phyloP scores from a whole-genome alignment of 805 yeast genomes.

The Candida ulmi region DNA sequence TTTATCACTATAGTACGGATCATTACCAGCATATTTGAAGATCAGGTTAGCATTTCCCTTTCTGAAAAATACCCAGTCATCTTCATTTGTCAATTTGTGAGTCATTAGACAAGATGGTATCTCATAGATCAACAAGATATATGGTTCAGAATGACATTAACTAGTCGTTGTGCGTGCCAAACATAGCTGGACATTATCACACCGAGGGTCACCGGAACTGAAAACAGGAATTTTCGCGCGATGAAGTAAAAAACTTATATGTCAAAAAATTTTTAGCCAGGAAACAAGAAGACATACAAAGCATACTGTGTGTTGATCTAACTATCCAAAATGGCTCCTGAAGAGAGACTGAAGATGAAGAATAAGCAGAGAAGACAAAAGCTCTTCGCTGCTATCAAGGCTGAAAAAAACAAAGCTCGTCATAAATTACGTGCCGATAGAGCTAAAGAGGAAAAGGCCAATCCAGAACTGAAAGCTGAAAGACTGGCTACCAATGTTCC shows the following conservation, averaged over 20 bases:
- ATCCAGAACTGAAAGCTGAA: conserved; percentile 77
- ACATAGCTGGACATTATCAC: too few species aligned
- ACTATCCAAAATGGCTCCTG: conserved; percentile 13
- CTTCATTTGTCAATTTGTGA: neutral
- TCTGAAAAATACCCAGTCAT: conserved; percentile 38
- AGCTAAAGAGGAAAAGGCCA: conserved; percentile 79
- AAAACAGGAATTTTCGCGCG: too few species aligned
- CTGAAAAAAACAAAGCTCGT: conserved; percentile 68
- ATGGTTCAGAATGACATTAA: too few species aligned
- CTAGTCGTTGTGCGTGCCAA: too few species aligned
- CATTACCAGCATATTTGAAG: conserved; percentile 32
- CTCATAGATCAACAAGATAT: too few species aligned
- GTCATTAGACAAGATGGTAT: too few species aligned
- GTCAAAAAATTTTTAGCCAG: neutral
- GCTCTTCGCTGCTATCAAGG: conserved; percentile 66
- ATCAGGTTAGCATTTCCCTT: conserved; percentile 47
- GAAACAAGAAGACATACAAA: neutral
- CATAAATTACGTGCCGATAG: conserved; percentile 75
- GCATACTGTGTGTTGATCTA: neutral
- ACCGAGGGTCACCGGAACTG: too few species aligned
- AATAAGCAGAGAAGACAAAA: conserved; percentile 80
- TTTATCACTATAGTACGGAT: conserved; percentile 25
- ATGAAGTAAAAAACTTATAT: neutral
- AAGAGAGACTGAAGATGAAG: conserved; percentile 44
- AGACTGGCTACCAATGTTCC: conserved; percentile 43